Evolutionary conservation across 169 alveolate species (phyloP).

Genomic region (Cryptosporidium xiaoi): DNA sequence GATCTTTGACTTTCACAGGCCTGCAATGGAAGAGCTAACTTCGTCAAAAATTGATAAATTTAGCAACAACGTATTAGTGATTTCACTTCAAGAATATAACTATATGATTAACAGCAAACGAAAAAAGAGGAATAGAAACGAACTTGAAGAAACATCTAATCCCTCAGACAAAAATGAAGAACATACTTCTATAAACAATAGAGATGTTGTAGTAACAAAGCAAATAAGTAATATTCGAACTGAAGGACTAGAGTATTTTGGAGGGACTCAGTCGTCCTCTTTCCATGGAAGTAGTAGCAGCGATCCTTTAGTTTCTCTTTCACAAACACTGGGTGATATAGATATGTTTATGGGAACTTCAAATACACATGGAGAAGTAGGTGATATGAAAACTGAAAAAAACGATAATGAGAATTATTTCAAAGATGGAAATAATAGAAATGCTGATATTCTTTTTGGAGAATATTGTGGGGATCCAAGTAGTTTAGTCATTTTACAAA

Average conservation of each 20-base stretch:
- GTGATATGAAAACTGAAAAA: constrained; percentile 16
- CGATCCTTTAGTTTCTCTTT: constrained; percentile 54
- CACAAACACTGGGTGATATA: constrained; percentile 70
- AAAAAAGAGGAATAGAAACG: constrained; percentile 11
- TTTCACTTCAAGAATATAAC: constrained; percentile 52
- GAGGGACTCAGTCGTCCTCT: not conserved
- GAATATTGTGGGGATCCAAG: constrained; percentile 73
- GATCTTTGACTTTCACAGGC: constrained; percentile 68
- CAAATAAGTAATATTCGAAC: not conserved
- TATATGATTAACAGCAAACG: constrained; percentile 30
- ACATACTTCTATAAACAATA: not conserved
- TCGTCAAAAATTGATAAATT: not conserved
- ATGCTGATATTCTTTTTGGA: constrained; percentile 21
- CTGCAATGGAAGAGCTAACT: constrained; percentile 34
- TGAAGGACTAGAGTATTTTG: too few relatives aligned
- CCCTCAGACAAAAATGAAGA: not conserved
- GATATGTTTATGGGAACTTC: constrained; percentile 69
- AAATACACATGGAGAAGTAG: constrained; percentile 2
- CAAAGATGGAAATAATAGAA: not conserved
- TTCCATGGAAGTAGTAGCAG: not conserved
- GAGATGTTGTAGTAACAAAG: not conserved
- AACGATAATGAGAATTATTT: not conserved
- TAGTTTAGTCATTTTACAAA: constrained; percentile 52
- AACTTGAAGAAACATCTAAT: not conserved
- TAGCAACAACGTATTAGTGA: constrained; percentile 12